phyloP scores from a whole-genome alignment of 139 green algal species.

The Chlamydomonas sp. region DNA sequence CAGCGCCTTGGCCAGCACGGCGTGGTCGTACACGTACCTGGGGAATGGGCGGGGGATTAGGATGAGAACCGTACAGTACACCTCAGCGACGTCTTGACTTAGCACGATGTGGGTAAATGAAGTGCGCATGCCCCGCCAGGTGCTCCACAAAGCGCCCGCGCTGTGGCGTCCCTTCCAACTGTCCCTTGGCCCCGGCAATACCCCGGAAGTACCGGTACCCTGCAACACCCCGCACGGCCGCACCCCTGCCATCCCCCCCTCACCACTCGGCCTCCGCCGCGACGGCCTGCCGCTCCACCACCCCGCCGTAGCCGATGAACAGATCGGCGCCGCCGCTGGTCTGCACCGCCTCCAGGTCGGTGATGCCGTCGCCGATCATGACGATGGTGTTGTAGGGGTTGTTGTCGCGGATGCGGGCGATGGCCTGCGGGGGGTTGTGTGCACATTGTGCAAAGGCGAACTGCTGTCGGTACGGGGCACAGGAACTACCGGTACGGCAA shows the following conservation, averaged over 20 bases:
- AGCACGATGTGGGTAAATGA: no score
- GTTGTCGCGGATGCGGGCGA: slow-evolving; percentile 48
- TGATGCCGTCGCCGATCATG: slow-evolving; percentile 78
- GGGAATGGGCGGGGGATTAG: no score
- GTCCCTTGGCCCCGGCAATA: not conserved
- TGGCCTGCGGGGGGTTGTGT: slow-evolving; percentile 25
- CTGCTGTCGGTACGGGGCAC: no score
- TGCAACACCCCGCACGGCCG: no score
- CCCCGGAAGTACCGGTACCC: no score
- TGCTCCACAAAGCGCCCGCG: no score
- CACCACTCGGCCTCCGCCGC: slow-evolving; percentile 68
- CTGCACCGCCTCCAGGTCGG: slow-evolving; percentile 75
- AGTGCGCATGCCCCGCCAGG: no score
- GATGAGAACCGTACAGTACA: no score
- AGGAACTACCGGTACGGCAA: no score
- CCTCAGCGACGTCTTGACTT: no score
- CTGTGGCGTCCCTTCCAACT: not conserved
- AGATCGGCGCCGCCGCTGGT: slow-evolving; percentile 70
- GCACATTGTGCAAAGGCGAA: not conserved
- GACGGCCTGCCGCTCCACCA: slow-evolving; percentile 65
- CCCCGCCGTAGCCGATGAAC: slow-evolving; percentile 73
- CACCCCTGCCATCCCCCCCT: not conserved
- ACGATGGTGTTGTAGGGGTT: slow-evolving; percentile 75
- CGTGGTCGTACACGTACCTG: slow-evolving; percentile 59
- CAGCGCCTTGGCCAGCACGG: slow-evolving; percentile 44